phyloP scores from a whole-genome alignment of 192 early-diverging fungal species.

The Coemansia nantahalensis region DNA sequence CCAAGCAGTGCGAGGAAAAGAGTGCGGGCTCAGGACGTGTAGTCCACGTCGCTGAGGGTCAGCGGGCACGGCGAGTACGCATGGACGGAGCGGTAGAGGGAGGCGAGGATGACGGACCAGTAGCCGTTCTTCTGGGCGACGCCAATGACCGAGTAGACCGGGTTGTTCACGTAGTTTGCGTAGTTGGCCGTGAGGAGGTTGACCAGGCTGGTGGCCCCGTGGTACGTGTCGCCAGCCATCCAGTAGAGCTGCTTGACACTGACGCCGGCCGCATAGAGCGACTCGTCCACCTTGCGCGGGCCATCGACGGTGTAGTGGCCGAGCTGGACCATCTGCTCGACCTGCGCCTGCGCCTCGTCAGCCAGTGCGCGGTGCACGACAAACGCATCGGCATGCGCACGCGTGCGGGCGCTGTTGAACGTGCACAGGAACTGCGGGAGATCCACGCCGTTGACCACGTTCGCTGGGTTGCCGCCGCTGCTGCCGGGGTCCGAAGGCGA shows the following conservation, averaged over 20 bases:
- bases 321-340: slow-evolving; percentile 27
- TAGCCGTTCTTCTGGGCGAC: slow-evolving; percentile 45
- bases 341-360: slow-evolving; percentile 37
- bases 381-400: slow-evolving; percentile 6
- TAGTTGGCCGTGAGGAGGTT: slow-evolving; percentile 28
- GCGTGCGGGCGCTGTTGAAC: slow-evolving; percentile 21
- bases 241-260: slow-evolving; percentile 36
- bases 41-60: slow-evolving; percentile 23
- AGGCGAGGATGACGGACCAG: slow-evolving; percentile 48
- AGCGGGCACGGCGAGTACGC: slow-evolving; percentile 22
- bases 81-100: slow-evolving; percentile 7
- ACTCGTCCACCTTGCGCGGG: slow-evolving; percentile 40
- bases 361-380: slow-evolving; percentile 26
- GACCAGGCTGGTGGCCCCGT: slow-evolving; percentile 3
- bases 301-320: slow-evolving; percentile 41
- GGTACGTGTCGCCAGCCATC: slow-evolving; percentile 41
- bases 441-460: slow-evolving; percentile 29
- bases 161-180: slow-evolving; percentile 11
- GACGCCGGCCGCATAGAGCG: slow-evolving; percentile 23
- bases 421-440: slow-evolving; percentile 32
- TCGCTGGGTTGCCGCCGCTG: not conserved
- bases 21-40: too few species aligned
- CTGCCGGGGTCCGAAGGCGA: not conserved
- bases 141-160: slow-evolving; percentile 32
- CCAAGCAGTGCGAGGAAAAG: too few species aligned